Evolutionary conservation across 2,329 filamentous ascomycete species (phyloP).

Genomic region (Colletotrichum sp.): DNA sequence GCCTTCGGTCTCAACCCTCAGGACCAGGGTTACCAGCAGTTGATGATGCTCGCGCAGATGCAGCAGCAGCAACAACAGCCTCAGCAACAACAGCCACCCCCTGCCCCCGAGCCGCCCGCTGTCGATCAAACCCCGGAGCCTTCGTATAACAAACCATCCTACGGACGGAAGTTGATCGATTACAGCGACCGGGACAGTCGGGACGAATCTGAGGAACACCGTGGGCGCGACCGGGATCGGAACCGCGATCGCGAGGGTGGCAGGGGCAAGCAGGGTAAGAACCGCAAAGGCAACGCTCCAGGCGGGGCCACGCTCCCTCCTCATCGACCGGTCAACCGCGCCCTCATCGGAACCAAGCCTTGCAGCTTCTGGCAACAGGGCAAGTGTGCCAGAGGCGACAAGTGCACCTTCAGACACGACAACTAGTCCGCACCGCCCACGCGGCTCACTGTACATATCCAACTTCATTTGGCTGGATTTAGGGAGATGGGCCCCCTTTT

Average conservation of each 20-base stretch:
- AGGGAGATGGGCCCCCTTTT: background rate
- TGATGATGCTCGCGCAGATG: slow-evolving; percentile 42
- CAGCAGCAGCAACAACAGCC: slow-evolving; percentile 31
- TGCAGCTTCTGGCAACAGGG: slow-evolving; percentile 75
- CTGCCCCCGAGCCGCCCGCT: background rate
- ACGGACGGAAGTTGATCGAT: slow-evolving; percentile 21
- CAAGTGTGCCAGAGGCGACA: slow-evolving; percentile 74
- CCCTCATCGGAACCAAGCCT: slow-evolving; percentile 68
- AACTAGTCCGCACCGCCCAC: background rate
- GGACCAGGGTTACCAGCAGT: slow-evolving; percentile 45
- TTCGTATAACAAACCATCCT: slow-evolving; percentile 19
- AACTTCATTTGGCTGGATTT: background rate
- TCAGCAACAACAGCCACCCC: slow-evolving; percentile 21
- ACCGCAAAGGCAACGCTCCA: slow-evolving; percentile 38
- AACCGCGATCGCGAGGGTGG: slow-evolving; percentile 30
- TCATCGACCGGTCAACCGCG: slow-evolving; percentile 55
- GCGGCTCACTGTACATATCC: background rate
- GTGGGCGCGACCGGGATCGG: slow-evolving; percentile 28
- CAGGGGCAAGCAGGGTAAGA: slow-evolving; percentile 40
- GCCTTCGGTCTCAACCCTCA: slow-evolving; percentile 37
- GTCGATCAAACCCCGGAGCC: slow-evolving; percentile 20
- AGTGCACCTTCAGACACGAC: slow-evolving; percentile 77
- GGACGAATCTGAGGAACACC: slow-evolving; percentile 20
- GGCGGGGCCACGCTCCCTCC: slow-evolving; percentile 36
- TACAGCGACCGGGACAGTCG: slow-evolving; percentile 12